Evolutionary conservation across 192 early-diverging fungal genomes (phyloP).

Genomic region (Backusella luteola): DNA sequence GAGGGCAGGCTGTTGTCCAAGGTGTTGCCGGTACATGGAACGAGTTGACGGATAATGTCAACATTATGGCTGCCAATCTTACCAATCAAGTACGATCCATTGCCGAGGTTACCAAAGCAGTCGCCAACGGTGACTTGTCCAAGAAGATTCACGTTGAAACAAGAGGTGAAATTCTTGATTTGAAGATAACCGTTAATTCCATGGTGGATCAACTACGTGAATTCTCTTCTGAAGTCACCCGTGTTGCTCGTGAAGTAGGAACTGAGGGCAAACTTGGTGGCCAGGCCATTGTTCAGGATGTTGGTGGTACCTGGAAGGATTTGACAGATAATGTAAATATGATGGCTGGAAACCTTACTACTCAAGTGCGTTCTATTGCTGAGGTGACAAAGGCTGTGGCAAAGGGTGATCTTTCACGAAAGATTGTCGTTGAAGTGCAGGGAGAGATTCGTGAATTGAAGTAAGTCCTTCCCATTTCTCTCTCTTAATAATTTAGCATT

Average conservation of each 20-base stretch:
- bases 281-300: slow-evolving; percentile 47
- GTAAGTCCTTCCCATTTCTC: not conserved
- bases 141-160: slow-evolving; percentile 11
- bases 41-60: no score
- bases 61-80: slow-evolving; percentile 10
- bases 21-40: no score
- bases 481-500: not conserved
- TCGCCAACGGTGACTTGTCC: slow-evolving; percentile 5
- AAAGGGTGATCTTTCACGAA: not conserved
- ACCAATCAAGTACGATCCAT: not conserved
- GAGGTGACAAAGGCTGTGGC: slow-evolving; percentile 11
- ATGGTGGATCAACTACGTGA: slow-evolving; percentile 8
- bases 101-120: slow-evolving; percentile 1
- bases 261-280: slow-evolving; percentile 67
- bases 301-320: slow-evolving; percentile 8
- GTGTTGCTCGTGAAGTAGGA: slow-evolving; percentile 70
- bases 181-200: slow-evolving; percentile 2
- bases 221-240: slow-evolving; percentile 55
- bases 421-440: not conserved
- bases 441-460: slow-evolving; percentile 5
- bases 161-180: slow-evolving; percentile 2
- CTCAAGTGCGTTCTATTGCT: slow-evolving; percentile 7
- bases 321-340: slow-evolving; percentile 11
- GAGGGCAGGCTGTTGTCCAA: no score
- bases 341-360: slow-evolving; percentile 6